Conservation (phyloP, 495 filamentous ascomycete species). For the Neurospora sp. region DNA sequence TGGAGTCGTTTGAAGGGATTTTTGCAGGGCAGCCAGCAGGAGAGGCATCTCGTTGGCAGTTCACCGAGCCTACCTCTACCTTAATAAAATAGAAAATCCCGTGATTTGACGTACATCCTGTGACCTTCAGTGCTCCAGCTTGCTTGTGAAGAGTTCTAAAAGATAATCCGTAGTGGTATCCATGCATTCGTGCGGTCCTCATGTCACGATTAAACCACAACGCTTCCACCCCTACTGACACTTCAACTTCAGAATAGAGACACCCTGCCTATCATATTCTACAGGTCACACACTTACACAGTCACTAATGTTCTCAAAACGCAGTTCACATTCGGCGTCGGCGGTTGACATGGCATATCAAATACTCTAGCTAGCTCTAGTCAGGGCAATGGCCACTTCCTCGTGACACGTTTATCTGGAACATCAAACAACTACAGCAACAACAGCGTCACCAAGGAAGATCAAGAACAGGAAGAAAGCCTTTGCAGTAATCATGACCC, state of each 20-base stretch:
- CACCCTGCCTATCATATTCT: background rate
- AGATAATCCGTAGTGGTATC: background rate
- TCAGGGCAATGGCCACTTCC: no score
- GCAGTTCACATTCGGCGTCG: background rate
- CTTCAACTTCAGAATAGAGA: background rate
- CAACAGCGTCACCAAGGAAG: background rate
- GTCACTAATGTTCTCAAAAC: background rate
- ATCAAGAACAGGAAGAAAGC: background rate
- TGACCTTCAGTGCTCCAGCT: background rate
- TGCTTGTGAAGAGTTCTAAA: background rate
- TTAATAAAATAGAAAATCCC: background rate
- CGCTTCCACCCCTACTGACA: background rate
- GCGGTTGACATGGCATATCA: no score
- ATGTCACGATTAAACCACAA: background rate
- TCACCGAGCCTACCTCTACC: background rate
- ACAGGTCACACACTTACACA: background rate
- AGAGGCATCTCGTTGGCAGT: background rate
- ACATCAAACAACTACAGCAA: background rate
- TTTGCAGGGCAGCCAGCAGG: background rate
- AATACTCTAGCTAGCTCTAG: no score
- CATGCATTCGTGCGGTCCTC: background rate
- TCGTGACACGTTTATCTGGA: no score
- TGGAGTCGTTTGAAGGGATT: background rate
- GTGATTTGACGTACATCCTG: background rate
- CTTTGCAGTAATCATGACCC: background rate